Conservation (phyloP, 331 rosid genomes). For the Quercus lobata region DNA sequence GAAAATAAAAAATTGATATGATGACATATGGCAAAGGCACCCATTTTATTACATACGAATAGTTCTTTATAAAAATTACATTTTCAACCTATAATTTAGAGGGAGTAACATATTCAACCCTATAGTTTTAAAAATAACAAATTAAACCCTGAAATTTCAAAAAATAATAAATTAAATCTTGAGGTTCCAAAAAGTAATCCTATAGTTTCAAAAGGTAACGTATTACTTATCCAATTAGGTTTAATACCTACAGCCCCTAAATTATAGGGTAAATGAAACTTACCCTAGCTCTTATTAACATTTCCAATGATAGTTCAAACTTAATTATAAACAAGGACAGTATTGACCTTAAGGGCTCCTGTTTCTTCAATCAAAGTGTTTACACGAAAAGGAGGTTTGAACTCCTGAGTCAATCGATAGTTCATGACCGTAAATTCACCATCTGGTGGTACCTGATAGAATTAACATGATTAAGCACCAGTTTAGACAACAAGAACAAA, state of each 20-base stretch:
- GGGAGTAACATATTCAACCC: too few species aligned
- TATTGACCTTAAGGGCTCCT: constrained; percentile 61
- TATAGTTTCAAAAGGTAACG: too few species aligned
- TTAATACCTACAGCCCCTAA: too few species aligned
- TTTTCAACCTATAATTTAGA: too few species aligned
- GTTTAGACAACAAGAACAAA: neutral
- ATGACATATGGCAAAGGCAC: neutral
- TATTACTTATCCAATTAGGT: too few species aligned
- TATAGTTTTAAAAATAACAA: too few species aligned
- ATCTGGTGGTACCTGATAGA: constrained; percentile 65
- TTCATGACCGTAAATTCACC: constrained; percentile 95
- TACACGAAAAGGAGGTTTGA: constrained; percentile 80
- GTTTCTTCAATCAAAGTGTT: constrained; percentile 77
- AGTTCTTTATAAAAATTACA: neutral
- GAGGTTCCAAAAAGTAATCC: too few species aligned
- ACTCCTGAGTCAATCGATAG: constrained; percentile 86
- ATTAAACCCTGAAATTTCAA: too few species aligned
- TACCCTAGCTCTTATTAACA: too few species aligned
- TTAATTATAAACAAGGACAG: neutral
- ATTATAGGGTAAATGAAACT: too few species aligned
- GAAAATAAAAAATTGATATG: neutral
- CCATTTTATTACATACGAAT: neutral
- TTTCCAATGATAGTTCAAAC: too few species aligned
- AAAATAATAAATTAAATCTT: too few species aligned
- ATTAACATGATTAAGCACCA: constrained; percentile 18